Evolutionary conservation across 441 rosid genomes (phyloP).

Genomic region (Mallotus repandus): DNA sequence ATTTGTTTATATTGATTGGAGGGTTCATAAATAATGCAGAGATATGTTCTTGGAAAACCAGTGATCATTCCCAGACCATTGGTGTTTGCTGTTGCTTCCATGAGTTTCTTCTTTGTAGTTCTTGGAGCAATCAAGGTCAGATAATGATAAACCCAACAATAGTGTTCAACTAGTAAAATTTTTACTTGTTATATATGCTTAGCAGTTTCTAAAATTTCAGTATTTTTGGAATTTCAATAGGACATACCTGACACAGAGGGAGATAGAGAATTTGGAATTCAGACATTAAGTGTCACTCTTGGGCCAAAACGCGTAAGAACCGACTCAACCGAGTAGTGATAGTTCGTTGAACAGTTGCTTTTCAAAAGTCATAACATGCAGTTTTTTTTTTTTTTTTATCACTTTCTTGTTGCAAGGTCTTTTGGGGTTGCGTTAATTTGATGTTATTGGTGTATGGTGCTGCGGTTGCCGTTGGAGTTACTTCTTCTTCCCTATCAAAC

Average conservation of each 20-base stretch:
- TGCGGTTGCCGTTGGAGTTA: conserved; percentile 27
- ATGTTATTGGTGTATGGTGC: conserved; percentile 28
- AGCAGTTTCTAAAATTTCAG: not conserved
- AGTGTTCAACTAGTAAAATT: not conserved
- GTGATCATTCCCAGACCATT: conserved; percentile 23
- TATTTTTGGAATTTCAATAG: conserved; percentile 14
- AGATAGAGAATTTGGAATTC: conserved; percentile 32
- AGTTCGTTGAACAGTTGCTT: too few relatives aligned
- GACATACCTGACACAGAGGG: conserved; percentile 45
- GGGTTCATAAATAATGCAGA: conserved; percentile 17
- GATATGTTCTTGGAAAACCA: conserved; percentile 37
- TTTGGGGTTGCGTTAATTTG: conserved; percentile 34
- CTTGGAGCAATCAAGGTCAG: conserved; percentile 39
- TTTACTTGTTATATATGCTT: not conserved
- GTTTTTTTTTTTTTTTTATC: not conserved
- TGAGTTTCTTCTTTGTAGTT: conserved; percentile 35
- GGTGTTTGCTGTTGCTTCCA: conserved; percentile 32
- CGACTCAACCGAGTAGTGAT: too few relatives aligned
- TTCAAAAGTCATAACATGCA: too few relatives aligned
- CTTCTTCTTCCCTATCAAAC: conserved; percentile 20
- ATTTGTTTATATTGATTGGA: too few relatives aligned
- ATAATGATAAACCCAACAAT: not conserved
- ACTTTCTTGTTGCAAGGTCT: conserved; percentile 18
- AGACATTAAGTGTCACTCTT: conserved; percentile 27
- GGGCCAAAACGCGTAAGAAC: conserved; percentile 34